These are phyloP conservation scores for Cytospora schulzeri DNA, from an alignment of 2,329 filamentous ascomycete genomes.

Conservation along the genomic window DNA sequence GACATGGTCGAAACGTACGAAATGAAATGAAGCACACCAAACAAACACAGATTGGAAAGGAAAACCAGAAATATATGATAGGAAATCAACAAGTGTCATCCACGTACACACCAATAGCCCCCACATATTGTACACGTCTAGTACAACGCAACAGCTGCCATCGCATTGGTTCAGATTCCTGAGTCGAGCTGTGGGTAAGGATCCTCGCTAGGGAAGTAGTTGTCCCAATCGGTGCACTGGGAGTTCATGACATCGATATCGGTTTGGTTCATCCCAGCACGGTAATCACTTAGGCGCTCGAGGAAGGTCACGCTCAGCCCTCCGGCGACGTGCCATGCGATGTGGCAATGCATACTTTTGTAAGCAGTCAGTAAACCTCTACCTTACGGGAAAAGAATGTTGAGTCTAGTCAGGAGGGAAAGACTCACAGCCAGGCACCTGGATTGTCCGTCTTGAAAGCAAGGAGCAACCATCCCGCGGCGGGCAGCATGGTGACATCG, in stretches of 20 bases:
- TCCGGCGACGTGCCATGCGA: slow-evolving; percentile 26
- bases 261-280: slow-evolving; percentile 3
- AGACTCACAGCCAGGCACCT: slow-evolving; percentile 43
- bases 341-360: slow-evolving; percentile 24
- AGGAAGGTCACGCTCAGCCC: slow-evolving; percentile 24
- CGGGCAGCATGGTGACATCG: slow-evolving; percentile 49
- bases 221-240: slow-evolving; percentile 23
- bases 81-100: neutral
- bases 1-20: neutral
- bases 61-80: neutral
- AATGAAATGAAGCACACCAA: no score
- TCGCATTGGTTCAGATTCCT: slow-evolving; percentile 6
- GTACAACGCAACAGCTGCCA: neutral
- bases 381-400: neutral
- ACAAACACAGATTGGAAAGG: neutral
- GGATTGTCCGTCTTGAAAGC: slow-evolving; percentile 53
- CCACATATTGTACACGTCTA: neutral
- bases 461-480: slow-evolving; percentile 47
- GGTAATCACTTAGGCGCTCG: slow-evolving; percentile 18
- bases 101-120: neutral
- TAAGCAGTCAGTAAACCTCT: neutral
- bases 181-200: slow-evolving; percentile 22
- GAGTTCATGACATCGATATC: slow-evolving; percentile 20
- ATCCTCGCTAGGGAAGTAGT: slow-evolving; percentile 18
- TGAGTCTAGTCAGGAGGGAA: neutral